phyloP scores from a whole-genome alignment of 1,284 basidiomycete genomes.

The Prillingera fragicola region DNA sequence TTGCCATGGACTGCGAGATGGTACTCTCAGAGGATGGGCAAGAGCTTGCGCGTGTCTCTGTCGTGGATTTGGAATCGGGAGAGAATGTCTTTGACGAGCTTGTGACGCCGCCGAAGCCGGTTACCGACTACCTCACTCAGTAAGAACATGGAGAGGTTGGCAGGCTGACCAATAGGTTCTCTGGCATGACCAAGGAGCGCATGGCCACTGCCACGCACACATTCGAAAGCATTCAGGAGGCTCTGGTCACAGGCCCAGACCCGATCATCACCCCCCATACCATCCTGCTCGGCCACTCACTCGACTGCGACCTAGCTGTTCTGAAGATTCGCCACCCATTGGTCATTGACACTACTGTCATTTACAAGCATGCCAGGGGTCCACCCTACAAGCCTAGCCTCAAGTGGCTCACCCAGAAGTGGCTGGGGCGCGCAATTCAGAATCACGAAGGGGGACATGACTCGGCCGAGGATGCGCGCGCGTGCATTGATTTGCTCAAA shows the following conservation, averaged over 20 bases:
- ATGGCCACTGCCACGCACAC: slow-evolving; percentile 66
- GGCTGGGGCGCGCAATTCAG: slow-evolving; percentile 81
- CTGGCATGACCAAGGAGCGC: slow-evolving; percentile 74
- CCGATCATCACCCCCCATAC: slow-evolving; percentile 58
- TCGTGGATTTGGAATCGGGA: slow-evolving; percentile 68
- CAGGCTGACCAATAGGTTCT: slow-evolving; percentile 59
- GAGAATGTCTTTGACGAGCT: slow-evolving; percentile 75
- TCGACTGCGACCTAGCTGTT: slow-evolving; percentile 81
- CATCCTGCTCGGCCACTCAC: slow-evolving; percentile 85
- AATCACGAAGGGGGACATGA: slow-evolving; percentile 70
- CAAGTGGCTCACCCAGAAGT: slow-evolving; percentile 86
- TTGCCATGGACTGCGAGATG: slow-evolving; percentile 86
- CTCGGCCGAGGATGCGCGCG: slow-evolving; percentile 82
- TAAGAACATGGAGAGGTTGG: slow-evolving; percentile 39
- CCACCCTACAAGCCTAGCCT: slow-evolving; percentile 83
- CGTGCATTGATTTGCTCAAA: slow-evolving; percentile 72
- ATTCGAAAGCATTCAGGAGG: slow-evolving; percentile 65
- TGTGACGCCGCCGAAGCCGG: slow-evolving; percentile 74
- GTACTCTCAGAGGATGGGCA: slow-evolving; percentile 80
- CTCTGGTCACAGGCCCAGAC: slow-evolving; percentile 56
- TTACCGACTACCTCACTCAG: slow-evolving; percentile 82
- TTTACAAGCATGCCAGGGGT: slow-evolving; percentile 83
- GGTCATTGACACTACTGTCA: slow-evolving; percentile 81
- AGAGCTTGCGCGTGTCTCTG: slow-evolving; percentile 73
- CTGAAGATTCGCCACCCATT: slow-evolving; percentile 74